Evolutionary conservation across 1,284 basidiomycete genomes (phyloP).

Genomic region (Malassezia slooffiae): DNA sequence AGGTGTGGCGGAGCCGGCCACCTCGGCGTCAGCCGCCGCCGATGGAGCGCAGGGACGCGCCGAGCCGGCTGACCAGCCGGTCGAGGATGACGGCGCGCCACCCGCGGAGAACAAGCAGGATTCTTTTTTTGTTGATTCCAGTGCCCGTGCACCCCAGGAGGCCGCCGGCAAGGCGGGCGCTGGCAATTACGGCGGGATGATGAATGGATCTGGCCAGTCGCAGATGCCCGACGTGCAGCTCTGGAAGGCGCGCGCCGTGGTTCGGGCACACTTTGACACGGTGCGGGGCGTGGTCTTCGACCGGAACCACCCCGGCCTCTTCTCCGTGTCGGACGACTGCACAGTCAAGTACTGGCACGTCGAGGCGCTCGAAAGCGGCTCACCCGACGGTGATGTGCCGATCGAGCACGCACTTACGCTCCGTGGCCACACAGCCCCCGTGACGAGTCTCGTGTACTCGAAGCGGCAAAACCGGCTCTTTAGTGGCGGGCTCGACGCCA

Average conservation of each 20-base stretch:
- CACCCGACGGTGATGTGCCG: too few species aligned
- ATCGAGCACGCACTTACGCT: constrained; percentile 69
- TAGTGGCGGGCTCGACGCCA: constrained; percentile 83
- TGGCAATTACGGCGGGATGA: too few species aligned
- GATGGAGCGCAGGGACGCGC: too few species aligned
- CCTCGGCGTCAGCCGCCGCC: constrained; percentile 1
- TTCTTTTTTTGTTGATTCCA: too few species aligned
- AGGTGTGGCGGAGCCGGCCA: too few species aligned
- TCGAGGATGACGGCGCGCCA: too few species aligned
- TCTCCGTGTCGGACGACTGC: constrained; percentile 84
- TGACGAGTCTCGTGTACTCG: constrained; percentile 75
- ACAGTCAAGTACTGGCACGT: constrained; percentile 92
- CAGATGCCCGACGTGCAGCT: constrained; percentile 30
- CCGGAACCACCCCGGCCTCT: constrained; percentile 63
- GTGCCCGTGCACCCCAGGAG: too few species aligned
- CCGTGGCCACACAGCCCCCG: constrained; percentile 81
- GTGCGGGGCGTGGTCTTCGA: constrained; percentile 82
- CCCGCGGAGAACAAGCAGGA: too few species aligned
- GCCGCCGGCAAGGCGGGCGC: too few species aligned
- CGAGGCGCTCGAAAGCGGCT: constrained; percentile 8
- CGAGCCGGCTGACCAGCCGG: too few species aligned
- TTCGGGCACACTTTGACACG: constrained; percentile 73
- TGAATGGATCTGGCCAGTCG: too few species aligned
- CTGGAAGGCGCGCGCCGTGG: constrained; percentile 37
- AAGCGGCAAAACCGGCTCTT: constrained; percentile 65